Base-by-base conservation (phyloP, 1,284 basidiomycete species). In the Trametes polyzona region DNA sequence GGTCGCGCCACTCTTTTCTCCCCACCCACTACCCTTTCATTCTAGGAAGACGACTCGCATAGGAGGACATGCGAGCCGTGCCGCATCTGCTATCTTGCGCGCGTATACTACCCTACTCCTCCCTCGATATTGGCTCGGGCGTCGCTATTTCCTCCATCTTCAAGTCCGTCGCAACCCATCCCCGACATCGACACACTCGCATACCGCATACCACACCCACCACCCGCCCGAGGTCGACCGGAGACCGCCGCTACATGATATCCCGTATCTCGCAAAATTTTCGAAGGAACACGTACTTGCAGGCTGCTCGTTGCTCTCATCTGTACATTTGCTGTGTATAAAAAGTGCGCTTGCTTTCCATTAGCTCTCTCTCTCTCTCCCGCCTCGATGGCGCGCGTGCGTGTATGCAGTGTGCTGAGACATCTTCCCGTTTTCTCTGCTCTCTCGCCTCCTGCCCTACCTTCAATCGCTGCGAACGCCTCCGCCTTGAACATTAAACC, bases 281-380 rank as follows among this genome's bases (percentile, higher is more conserved):
- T n/a, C n/a, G n/a, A n/a, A n/a, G n/a, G n/a, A n/a, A n/a, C n/a
- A 54, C 14, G 41, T 47, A 23, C 27, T 54, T 32, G 23, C 39
- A 6, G 39, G 21, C 39, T 35, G 53, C 33, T 46, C 39, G 32
- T 39, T 44, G 30, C 16, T 43, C 27, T 41, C 54, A n/a, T 50
- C 32, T 54, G 52, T 50, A 41, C 46, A 27, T 47, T 36, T 29
- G 54, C 54, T 56, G 54, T 56, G 49, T 56, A 56, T 50, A 56
- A 42, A 42, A 42, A 42, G 41, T 50, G 41, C 47, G 47, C 54
- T 37, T 43, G 35, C 37, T 47, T 26, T 27, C 23, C 37, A 19
- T n/a, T n/a, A n/a, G n/a, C n/a, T n/a, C n/a, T n/a, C n/a, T n/a
- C n/a, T n/a, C n/a, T 40, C 37, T 40, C 37, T 11, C 19, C 41